Evolutionary conservation across 371 early-diverging fungal genomes (phyloP).

Genomic region (Parasitella parasitica): DNA sequence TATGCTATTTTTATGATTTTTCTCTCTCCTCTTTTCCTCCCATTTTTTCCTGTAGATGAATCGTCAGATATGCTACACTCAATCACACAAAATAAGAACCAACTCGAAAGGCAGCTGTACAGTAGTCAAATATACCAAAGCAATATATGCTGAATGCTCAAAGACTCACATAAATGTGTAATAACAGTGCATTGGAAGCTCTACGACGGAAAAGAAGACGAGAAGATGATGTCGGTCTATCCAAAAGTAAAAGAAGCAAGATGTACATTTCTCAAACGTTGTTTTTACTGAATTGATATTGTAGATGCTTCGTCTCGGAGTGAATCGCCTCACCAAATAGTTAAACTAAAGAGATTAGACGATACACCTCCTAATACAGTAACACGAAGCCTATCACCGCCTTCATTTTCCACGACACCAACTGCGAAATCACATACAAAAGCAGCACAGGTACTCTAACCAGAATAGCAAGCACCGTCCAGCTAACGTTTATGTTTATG

Average conservation of each 20-base stretch:
- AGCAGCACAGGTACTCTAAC: background rate
- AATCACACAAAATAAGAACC: conserved; percentile 15
- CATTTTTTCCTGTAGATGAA: conserved; percentile 4
- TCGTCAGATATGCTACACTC: conserved; percentile 18
- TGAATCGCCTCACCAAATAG: conserved; percentile 27
- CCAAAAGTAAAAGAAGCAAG: conserved; percentile 12
- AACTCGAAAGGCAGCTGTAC: conserved; percentile 26
- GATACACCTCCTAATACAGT: background rate
- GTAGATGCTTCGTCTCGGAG: conserved; percentile 7
- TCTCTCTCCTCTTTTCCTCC: background rate
- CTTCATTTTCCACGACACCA: conserved; percentile 8
- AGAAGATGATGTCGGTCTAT: conserved; percentile 12
- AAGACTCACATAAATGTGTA: background rate
- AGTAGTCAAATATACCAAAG: background rate
- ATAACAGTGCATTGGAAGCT: conserved; percentile 25
- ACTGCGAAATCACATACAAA: conserved; percentile 16
- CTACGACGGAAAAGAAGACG: conserved; percentile 22
- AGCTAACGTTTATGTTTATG: no score
- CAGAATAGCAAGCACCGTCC: no score
- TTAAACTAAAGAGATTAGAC: conserved; percentile 31
- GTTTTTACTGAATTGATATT: background rate
- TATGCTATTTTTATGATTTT: background rate
- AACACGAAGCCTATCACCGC: conserved; percentile 21
- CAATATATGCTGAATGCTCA: background rate
- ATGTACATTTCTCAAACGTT: background rate